Conservation (phyloP, 768 basidiomycete genomes). For the Termitomyces bulborhizus region DNA sequence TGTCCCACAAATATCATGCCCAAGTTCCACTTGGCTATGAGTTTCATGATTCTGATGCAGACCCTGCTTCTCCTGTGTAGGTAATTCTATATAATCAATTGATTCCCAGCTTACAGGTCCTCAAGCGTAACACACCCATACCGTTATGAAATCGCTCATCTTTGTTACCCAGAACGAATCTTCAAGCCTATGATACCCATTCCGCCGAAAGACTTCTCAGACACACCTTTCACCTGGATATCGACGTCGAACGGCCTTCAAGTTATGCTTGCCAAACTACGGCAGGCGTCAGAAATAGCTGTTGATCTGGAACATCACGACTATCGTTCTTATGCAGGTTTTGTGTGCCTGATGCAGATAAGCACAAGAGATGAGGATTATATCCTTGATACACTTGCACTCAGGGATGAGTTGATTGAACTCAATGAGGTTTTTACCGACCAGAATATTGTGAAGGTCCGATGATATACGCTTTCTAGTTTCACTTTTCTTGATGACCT, state of each 20-base stretch:
- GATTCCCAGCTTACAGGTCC: constrained; percentile 1
- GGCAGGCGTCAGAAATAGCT: constrained; percentile 69
- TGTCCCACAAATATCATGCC: constrained; percentile 78
- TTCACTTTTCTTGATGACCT: background rate
- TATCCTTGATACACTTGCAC: constrained; percentile 73
- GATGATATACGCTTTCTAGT: background rate
- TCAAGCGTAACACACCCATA: constrained; percentile 65
- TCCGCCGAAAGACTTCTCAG: constrained; percentile 52
- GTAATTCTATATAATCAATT: constrained; percentile 6
- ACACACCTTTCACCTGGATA: constrained; percentile 68
- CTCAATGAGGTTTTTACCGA: constrained; percentile 84
- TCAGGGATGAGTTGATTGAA: constrained; percentile 69
- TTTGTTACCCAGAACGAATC: constrained; percentile 64
- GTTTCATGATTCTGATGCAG: constrained; percentile 27
- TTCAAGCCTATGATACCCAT: constrained; percentile 48
- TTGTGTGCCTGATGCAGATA: constrained; percentile 91
- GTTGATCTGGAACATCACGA: constrained; percentile 95
- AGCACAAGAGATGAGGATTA: constrained; percentile 82
- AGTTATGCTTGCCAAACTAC: constrained; percentile 63
- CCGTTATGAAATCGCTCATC: constrained; percentile 74
- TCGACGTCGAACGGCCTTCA: constrained; percentile 49
- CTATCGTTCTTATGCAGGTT: constrained; percentile 78
- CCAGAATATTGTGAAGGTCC: constrained; percentile 78
- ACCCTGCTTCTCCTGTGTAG: constrained; percentile 21
- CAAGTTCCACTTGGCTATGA: constrained; percentile 74